These are phyloP conservation scores for Torulaspora gathmanii DNA, from an alignment of 805 yeast genomes.

Conservation along the genomic window DNA sequence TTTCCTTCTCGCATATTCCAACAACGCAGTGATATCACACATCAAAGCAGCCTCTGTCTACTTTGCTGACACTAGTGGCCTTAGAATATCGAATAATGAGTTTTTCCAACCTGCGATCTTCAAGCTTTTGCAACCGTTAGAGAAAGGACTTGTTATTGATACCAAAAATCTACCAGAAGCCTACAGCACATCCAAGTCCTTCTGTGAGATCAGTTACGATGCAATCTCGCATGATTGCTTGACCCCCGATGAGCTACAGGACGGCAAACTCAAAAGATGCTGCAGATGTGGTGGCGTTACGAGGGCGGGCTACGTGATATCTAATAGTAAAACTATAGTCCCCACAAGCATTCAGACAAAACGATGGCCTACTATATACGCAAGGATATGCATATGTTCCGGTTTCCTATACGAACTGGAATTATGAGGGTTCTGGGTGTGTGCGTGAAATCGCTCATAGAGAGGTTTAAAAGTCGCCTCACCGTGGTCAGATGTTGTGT, in stretches of 20 bases:
- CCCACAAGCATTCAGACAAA: constrained; percentile 34
- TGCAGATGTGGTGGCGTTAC: constrained; percentile 51
- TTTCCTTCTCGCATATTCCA: constrained; percentile 28
- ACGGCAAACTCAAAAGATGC: constrained; percentile 41
- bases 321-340: constrained; percentile 34
- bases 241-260: constrained; percentile 18
- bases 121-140: constrained; percentile 38
- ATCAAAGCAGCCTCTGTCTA: constrained; percentile 30
- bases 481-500: no score
- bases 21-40: constrained; percentile 29
- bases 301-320: constrained; percentile 34
- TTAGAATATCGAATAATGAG: constrained; percentile 31
- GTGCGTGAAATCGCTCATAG: no score
- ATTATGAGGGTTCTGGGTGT: neutral
- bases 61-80: constrained; percentile 31
- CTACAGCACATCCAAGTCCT: constrained; percentile 30
- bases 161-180: constrained; percentile 49
- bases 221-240: constrained; percentile 34
- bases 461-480: no score
- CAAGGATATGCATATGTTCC: constrained; percentile 35
- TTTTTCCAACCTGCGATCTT: constrained; percentile 30
- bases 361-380: constrained; percentile 37
- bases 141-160: constrained; percentile 44
- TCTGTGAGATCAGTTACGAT: constrained; percentile 35
- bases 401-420: constrained; percentile 34